Evolutionary conservation across 169 alveolate species (phyloP).

Genomic region (Eimeria praecox): DNA sequence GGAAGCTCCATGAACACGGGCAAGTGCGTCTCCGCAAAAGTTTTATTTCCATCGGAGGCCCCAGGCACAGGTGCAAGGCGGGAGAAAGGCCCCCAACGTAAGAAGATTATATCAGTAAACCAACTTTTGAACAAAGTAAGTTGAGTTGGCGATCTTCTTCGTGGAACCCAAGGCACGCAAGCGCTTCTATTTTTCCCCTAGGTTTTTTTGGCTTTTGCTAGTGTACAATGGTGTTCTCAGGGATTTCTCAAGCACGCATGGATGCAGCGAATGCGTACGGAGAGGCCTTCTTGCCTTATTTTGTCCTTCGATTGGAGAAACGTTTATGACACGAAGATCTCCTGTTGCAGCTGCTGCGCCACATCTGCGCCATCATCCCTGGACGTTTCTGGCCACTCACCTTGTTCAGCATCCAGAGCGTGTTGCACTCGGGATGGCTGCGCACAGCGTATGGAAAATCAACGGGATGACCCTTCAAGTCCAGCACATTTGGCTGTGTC

Average conservation of each 20-base stretch:
- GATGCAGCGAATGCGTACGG: constrained; percentile 77
- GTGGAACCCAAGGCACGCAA: background rate
- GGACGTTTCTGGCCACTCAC: background rate
- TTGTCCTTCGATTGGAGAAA: constrained; percentile 80
- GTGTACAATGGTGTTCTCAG: constrained; percentile 22
- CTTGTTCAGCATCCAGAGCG: constrained; percentile 16
- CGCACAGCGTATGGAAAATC: background rate
- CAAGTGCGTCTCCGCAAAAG: constrained; percentile 59
- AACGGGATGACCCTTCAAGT: background rate
- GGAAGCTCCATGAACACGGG: constrained; percentile 3
- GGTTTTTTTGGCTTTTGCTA: background rate
- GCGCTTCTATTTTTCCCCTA: background rate
- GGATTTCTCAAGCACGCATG: constrained; percentile 78
- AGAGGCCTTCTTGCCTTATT: constrained; percentile 74
- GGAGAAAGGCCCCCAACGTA: constrained; percentile 68
- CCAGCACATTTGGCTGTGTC: background rate
- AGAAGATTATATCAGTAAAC: constrained; percentile 39
- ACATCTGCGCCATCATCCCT: background rate
- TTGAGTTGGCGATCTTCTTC: background rate
- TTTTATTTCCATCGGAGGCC: constrained; percentile 61
- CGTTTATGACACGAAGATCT: constrained; percentile 7
- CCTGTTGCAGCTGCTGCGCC: constrained; percentile 59
- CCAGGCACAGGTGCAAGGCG: constrained; percentile 58
- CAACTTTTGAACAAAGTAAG: constrained; percentile 72
- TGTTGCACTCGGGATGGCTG: constrained; percentile 58